Percentiles rank a stretch among this genome's conserved stretches.
These are phyloP conservation scores for Coccomyxa sp. DNA, from an alignment of 139 green algal genomes.

Conservation along the genomic window DNA sequence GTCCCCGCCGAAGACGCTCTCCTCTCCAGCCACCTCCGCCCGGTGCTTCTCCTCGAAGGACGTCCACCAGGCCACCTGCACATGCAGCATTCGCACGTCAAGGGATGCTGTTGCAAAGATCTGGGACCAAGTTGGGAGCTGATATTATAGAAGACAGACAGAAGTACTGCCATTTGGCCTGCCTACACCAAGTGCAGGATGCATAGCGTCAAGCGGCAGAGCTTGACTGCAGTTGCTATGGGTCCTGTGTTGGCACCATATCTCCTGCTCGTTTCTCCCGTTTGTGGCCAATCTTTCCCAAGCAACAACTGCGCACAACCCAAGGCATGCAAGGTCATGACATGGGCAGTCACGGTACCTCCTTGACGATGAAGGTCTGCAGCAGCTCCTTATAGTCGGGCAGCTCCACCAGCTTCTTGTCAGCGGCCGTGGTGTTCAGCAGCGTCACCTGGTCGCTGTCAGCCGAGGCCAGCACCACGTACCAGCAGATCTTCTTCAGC, in stretches of 20 bases:
- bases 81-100: not conserved
- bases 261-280: no score
- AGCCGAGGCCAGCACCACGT: slow-evolving; percentile 73
- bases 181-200: no score
- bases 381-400: slow-evolving; percentile 81
- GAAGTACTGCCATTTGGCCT: no score
- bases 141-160: no score
- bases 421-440: slow-evolving; percentile 58
- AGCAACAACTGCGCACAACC: no score
- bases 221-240: no score
- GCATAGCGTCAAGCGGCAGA: no score
- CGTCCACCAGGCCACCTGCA: slow-evolving; percentile 72
- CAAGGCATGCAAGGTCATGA: no score
- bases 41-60: slow-evolving; percentile 58
- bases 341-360: slow-evolving; percentile 37
- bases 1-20: slow-evolving; percentile 47
- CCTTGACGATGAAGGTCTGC: slow-evolving; percentile 76
- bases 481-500: slow-evolving; percentile 87
- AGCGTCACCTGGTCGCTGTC: slow-evolving; percentile 85
- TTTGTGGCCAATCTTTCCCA: no score
- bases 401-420: slow-evolving; percentile 82
- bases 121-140: no score
- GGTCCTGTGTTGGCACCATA: no score
- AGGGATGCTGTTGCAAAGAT: no score
- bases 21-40: slow-evolving; percentile 60